A percentile compares a stretch with the other conserved stretches of the same genome.
Conservation (phyloP, 2,329 filamentous ascomycete genomes). For the Microsporum canis region DNA sequence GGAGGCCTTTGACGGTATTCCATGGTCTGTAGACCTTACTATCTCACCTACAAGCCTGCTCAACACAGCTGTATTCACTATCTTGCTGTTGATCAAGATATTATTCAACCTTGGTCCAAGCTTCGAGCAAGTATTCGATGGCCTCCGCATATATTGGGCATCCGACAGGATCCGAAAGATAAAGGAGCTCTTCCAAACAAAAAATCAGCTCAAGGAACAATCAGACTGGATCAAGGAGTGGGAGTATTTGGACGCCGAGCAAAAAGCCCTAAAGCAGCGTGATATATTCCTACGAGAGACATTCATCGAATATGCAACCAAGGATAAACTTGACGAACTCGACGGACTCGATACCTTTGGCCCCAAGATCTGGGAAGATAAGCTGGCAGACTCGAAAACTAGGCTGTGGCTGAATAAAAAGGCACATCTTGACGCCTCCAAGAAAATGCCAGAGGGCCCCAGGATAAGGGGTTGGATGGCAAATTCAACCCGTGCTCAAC, state of each 20-base stretch:
- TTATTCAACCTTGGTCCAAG: neutral
- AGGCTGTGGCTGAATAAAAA: neutral
- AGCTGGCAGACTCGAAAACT: neutral
- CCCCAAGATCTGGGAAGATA: neutral
- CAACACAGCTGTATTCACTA: neutral
- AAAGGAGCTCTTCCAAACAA: neutral
- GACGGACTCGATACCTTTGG: neutral
- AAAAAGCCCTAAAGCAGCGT: neutral
- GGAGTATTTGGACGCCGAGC: neutral
- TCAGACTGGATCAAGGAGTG: neutral
- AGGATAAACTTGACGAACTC: neutral
- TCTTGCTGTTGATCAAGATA: neutral
- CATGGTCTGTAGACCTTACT: neutral
- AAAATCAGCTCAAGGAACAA: neutral
- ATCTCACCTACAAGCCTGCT: neutral
- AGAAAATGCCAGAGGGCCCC: neutral
- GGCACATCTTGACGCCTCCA: neutral
- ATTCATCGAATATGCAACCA: neutral
- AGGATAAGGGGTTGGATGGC: neutral
- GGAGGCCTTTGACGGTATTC: neutral
- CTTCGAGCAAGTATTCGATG: neutral
- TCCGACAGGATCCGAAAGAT: conserved; percentile 1
- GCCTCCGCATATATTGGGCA: neutral
- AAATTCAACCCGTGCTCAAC: neutral
- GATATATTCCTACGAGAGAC: neutral